Conservation (phyloP, 2,329 filamentous ascomycete species). For the Xylariaceae sp. region DNA sequence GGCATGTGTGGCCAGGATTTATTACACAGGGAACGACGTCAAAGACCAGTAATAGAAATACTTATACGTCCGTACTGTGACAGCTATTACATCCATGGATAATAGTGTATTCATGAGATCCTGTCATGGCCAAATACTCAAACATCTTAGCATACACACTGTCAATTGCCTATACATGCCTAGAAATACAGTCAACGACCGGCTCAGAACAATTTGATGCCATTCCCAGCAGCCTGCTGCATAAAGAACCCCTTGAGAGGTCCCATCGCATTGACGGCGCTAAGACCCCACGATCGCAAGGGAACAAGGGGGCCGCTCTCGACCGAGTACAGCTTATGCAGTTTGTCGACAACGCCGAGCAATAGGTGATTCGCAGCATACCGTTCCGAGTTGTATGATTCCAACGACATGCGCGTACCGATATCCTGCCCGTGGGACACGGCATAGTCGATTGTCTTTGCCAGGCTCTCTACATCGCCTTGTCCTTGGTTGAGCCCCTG, state of each 20-base stretch:
- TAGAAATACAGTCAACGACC: background rate
- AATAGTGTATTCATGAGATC: background rate
- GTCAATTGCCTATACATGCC: conserved; percentile 2
- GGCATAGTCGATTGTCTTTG: conserved; percentile 68
- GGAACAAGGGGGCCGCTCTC: conserved; percentile 75
- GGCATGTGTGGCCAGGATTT: too few relatives aligned
- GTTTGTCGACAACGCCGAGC: conserved; percentile 77
- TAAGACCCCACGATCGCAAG: conserved; percentile 71
- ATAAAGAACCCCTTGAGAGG: conserved; percentile 83
- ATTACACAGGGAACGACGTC: too few relatives aligned
- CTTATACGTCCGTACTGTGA: too few relatives aligned
- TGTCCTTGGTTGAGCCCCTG: conserved; percentile 94
- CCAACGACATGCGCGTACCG: conserved; percentile 71
- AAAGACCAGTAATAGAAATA: too few relatives aligned
- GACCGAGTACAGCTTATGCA: conserved; percentile 88
- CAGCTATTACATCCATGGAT: too few relatives aligned
- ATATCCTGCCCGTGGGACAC: conserved; percentile 83
- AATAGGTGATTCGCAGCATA: conserved; percentile 79
- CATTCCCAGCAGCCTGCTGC: conserved; percentile 61
- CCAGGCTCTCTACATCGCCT: conserved; percentile 78
- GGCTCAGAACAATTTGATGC: conserved; percentile 31
- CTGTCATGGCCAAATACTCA: background rate
- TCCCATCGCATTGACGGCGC: conserved; percentile 67
- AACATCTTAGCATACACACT: conserved; percentile 9
- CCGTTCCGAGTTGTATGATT: conserved; percentile 74